A percentile compares a stretch with the other conserved stretches of the same genome.
phyloP scores from a whole-genome alignment of 2,329 filamentous ascomycete species.

The Penicillium griseofulvum region DNA sequence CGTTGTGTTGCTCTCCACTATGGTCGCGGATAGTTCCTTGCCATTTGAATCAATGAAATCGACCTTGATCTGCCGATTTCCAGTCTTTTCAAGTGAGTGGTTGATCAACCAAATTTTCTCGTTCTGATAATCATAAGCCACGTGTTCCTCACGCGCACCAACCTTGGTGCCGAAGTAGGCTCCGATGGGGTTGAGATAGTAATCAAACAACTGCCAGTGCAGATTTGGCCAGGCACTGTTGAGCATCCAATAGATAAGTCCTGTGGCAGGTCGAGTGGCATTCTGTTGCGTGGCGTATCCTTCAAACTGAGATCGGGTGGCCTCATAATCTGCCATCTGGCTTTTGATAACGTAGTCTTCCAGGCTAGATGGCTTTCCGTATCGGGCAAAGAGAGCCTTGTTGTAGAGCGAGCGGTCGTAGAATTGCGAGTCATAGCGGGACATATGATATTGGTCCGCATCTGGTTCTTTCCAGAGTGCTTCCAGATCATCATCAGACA shows the following conservation, averaged over 20 bases:
- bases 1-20: slow-evolving; percentile 34
- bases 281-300: slow-evolving; percentile 54
- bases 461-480: slow-evolving; percentile 57
- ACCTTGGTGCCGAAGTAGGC: slow-evolving; percentile 61
- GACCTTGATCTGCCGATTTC: slow-evolving; percentile 46
- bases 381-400: slow-evolving; percentile 51
- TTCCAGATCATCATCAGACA: slow-evolving; percentile 51
- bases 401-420: slow-evolving; percentile 59
- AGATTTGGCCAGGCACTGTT: slow-evolving; percentile 64
- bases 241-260: slow-evolving; percentile 66
- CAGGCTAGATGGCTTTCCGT: slow-evolving; percentile 52
- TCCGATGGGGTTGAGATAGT: slow-evolving; percentile 58
- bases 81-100: slow-evolving; percentile 44
- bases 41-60: slow-evolving; percentile 54
- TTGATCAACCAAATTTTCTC: slow-evolving; percentile 54
- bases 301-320: slow-evolving; percentile 60
- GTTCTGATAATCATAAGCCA: slow-evolving; percentile 54
- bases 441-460: slow-evolving; percentile 60
- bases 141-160: slow-evolving; percentile 52
- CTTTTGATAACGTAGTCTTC: slow-evolving; percentile 60
- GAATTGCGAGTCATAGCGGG: slow-evolving; percentile 55
- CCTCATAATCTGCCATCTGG: slow-evolving; percentile 65
- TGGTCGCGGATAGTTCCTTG: slow-evolving; percentile 38
- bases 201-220: slow-evolving; percentile 66
- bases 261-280: slow-evolving; percentile 54